phyloP scores from a whole-genome alignment of 768 basidiomycete species.

The Lactarius pseudohatsudake region DNA sequence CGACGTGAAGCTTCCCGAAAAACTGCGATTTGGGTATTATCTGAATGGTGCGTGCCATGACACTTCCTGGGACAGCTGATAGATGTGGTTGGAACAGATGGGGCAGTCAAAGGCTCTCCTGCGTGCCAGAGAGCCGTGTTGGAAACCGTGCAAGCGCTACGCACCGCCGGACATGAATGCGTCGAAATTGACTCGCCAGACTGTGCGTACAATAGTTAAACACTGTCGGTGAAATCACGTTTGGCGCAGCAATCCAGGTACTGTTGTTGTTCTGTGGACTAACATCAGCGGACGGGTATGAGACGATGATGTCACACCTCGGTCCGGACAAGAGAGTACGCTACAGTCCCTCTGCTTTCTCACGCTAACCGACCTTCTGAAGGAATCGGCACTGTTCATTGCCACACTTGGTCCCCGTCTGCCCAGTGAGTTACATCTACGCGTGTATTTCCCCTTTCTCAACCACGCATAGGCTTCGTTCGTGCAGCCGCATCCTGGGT shows the following conservation, averaged over 20 bases:
- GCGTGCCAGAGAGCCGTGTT: slow-evolving; percentile 38
- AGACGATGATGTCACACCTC: slow-evolving; percentile 21
- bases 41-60: slow-evolving; percentile 43
- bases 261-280: slow-evolving; percentile 17
- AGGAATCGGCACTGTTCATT: slow-evolving; percentile 26
- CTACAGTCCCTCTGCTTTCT: not conserved
- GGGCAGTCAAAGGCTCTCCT: slow-evolving; percentile 23
- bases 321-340: slow-evolving; percentile 26
- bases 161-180: slow-evolving; percentile 43
- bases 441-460: not conserved
- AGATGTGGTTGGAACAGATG: not conserved
- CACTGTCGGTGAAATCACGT: no score
- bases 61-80: not conserved
- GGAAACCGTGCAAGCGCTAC: slow-evolving; percentile 39
- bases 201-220: slow-evolving; percentile 10
- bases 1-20: slow-evolving; percentile 51
- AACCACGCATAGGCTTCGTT: slow-evolving; percentile 17
- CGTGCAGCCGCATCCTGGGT: slow-evolving; percentile 14
- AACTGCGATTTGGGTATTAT: slow-evolving; percentile 76
- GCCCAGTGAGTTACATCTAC: slow-evolving; percentile 6
- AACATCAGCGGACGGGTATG: slow-evolving; percentile 26
- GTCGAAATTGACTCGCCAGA: slow-evolving; percentile 38
- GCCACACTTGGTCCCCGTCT: slow-evolving; percentile 23
- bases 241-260: slow-evolving; percentile 6
- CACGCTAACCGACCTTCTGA: not conserved